phyloP scores from a whole-genome alignment of 495 filamentous ascomycete species.

The Cryomyces antarcticus region DNA sequence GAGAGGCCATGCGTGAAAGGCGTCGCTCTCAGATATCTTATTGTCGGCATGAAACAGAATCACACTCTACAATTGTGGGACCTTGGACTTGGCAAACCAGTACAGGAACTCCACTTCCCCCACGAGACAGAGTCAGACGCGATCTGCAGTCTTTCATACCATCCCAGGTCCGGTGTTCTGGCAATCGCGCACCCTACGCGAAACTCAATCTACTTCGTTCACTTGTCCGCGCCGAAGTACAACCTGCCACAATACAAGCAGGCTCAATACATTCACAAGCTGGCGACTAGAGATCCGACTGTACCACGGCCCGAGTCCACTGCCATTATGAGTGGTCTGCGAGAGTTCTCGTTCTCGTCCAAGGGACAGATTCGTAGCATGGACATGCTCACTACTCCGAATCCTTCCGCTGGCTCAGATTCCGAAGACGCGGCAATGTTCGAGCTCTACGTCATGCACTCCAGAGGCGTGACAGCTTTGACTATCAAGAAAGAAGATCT shows the following conservation, averaged over 20 bases:
- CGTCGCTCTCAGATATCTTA: constrained; percentile 72
- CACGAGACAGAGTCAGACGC: constrained; percentile 94
- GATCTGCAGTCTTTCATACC: constrained; percentile 88
- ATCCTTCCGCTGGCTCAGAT: constrained; percentile 27
- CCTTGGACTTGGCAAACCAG: constrained; percentile 79
- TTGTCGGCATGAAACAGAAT: constrained; percentile 97
- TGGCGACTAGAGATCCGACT: constrained; percentile 47
- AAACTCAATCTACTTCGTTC: constrained; percentile 93
- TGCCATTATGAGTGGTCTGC: constrained; percentile 84
- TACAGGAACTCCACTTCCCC: constrained; percentile 90
- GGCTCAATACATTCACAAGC: constrained; percentile 59
- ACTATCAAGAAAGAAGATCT: constrained; percentile 70
- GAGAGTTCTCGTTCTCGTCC: constrained; percentile 78
- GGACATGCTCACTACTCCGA: constrained; percentile 52
- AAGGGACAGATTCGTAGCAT: constrained; percentile 80
- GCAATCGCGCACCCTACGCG: constrained; percentile 88
- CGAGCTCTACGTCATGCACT: constrained; percentile 94
- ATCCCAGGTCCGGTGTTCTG: constrained; percentile 74
- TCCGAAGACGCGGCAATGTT: constrained; percentile 48
- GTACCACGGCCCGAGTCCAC: constrained; percentile 77
- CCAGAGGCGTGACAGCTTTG: constrained; percentile 76
- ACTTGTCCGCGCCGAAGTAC: constrained; percentile 83
- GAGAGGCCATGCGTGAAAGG: constrained; percentile 71
- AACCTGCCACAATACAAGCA: constrained; percentile 61
- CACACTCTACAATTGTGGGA: constrained; percentile 98